Percentiles rank a stretch among this genome's conserved stretches.
Evolutionary conservation across 1,284 basidiomycete species (phyloP).

Genomic region (Ganoderma meredithae): DNA sequence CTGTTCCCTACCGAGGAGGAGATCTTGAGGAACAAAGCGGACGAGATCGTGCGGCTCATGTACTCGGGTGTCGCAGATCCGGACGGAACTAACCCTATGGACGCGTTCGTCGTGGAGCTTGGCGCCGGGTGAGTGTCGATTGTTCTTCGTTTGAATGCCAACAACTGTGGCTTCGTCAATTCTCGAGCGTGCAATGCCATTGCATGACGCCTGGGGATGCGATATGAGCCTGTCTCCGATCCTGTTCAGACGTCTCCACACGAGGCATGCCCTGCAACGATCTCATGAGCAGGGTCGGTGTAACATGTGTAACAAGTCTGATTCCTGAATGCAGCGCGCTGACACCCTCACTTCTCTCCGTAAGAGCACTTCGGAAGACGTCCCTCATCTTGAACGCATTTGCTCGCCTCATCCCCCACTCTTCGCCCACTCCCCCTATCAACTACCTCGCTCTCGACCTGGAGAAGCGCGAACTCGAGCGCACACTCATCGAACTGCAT

Average conservation of each 20-base stretch:
- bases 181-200: not conserved
- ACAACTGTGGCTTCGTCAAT: too few species aligned
- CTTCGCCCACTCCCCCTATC: constrained; percentile 56
- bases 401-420: constrained; percentile 54
- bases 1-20: constrained; percentile 82
- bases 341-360: too few species aligned
- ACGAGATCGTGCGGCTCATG: constrained; percentile 77
- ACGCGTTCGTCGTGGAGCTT: constrained; percentile 81
- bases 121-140: constrained; percentile 96
- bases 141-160: too few species aligned
- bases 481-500: constrained; percentile 79
- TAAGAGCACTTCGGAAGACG: constrained; percentile 89
- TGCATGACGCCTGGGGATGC: too few species aligned
- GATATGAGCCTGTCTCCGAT: too few species aligned
- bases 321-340: too few species aligned
- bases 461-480: constrained; percentile 85
- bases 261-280: too few species aligned
- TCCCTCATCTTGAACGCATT: constrained; percentile 86
- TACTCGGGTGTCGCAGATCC: constrained; percentile 60
- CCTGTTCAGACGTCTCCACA: too few species aligned
- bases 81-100: constrained; percentile 47
- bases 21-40: constrained; percentile 67
- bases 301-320: too few species aligned
- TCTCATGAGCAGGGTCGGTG: too few species aligned
- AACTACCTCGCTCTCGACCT: constrained; percentile 96